phyloP scores from a whole-genome alignment of 176 grass and related monocot species.

The Otatea glauca region DNA sequence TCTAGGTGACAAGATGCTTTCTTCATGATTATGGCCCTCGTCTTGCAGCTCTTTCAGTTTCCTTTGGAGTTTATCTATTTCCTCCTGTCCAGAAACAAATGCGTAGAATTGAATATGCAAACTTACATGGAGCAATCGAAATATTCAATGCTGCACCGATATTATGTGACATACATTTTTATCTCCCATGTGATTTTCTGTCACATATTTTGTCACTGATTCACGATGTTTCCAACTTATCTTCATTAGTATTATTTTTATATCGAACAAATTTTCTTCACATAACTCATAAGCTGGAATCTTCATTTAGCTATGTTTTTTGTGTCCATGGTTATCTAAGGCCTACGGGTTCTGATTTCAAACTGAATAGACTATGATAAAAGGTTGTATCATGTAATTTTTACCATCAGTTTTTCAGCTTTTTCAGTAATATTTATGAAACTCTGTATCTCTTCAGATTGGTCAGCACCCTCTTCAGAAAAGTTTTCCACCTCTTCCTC shows the following conservation, averaged over 20 bases:
- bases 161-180: not conserved
- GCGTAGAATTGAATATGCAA: not conserved
- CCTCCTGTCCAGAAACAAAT: slow-evolving; percentile 35
- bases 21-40: slow-evolving; percentile 15
- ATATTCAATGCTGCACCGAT: slow-evolving; percentile 6
- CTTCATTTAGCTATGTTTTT: not conserved
- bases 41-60: slow-evolving; percentile 49
- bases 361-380: not conserved
- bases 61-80: slow-evolving; percentile 48
- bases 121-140: not conserved
- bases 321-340: not conserved
- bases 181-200: slow-evolving; percentile 22
- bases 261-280: slow-evolving; percentile 11
- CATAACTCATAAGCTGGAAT: slow-evolving; percentile 10
- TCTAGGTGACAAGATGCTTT: slow-evolving; percentile 39
- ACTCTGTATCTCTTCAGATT: slow-evolving; percentile 37
- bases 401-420: slow-evolving; percentile 56
- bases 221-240: not conserved
- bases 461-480: slow-evolving; percentile 33
- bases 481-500: slow-evolving; percentile 13
- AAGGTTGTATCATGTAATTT: not conserved
- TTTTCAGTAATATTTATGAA: slow-evolving; percentile 30
- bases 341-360: not conserved
- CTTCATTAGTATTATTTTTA: not conserved
- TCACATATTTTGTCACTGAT: slow-evolving; percentile 1